Conservation (phyloP, 2,329 filamentous ascomycete species). For the Cladorrhinum sp. region DNA sequence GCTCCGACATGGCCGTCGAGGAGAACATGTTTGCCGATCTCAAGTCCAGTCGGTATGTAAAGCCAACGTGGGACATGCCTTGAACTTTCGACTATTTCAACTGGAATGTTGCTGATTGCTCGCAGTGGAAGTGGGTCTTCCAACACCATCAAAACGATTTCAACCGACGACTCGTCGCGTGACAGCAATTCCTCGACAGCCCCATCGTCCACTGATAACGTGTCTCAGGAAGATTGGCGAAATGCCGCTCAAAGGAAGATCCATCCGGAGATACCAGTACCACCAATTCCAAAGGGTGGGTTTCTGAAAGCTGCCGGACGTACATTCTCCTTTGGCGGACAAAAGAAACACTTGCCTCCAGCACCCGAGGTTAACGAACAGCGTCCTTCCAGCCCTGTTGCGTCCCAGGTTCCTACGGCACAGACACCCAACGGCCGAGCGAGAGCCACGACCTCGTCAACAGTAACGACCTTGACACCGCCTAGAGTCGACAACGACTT, state of each 20-base stretch:
- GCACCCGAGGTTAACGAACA: slow-evolving; percentile 37
- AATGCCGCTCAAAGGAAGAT: slow-evolving; percentile 36
- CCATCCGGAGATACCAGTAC: slow-evolving; percentile 39
- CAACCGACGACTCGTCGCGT: slow-evolving; percentile 59
- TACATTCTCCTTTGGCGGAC: slow-evolving; percentile 58
- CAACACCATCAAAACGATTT: slow-evolving; percentile 59
- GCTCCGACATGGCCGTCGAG: slow-evolving; percentile 39
- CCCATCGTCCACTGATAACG: slow-evolving; percentile 53
- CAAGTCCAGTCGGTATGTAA: slow-evolving; percentile 54
- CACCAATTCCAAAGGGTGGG: slow-evolving; percentile 46
- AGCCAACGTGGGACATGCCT: background rate
- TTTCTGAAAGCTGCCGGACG: slow-evolving; percentile 56
- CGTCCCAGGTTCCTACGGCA: slow-evolving; percentile 27
- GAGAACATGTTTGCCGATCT: slow-evolving; percentile 59
- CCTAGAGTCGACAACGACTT: slow-evolving; percentile 47
- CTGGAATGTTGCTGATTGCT: slow-evolving; percentile 10
- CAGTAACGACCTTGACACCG: slow-evolving; percentile 51
- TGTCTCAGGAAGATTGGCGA: slow-evolving; percentile 41
- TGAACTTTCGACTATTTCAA: background rate
- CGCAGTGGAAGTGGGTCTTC: slow-evolving; percentile 57
- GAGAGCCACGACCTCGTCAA: slow-evolving; percentile 54
- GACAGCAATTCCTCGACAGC: slow-evolving; percentile 62
- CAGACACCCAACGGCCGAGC: slow-evolving; percentile 43
- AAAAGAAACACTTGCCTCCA: slow-evolving; percentile 47
- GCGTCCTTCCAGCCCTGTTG: slow-evolving; percentile 37